Evolutionary conservation across 2,329 filamentous ascomycete species (phyloP).

Genomic region (Tolypocladium pustulatum): DNA sequence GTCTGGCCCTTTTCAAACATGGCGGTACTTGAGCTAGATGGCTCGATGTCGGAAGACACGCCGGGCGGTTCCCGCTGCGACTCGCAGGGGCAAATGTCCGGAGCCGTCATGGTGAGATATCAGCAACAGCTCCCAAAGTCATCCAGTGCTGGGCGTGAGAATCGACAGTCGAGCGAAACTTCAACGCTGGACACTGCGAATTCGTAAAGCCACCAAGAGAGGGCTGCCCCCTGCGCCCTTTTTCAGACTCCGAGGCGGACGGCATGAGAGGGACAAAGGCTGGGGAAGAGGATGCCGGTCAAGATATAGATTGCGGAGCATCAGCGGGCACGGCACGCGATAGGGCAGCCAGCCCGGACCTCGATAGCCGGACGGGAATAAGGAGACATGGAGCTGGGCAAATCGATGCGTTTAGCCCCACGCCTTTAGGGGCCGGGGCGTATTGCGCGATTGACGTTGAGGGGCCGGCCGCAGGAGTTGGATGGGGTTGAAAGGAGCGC

Average conservation of each 20-base stretch:
- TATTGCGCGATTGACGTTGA: not conserved
- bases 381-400: not conserved
- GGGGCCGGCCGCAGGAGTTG: not conserved
- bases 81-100: no score
- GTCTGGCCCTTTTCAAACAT: constrained; percentile 1
- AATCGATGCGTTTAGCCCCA: not conserved
- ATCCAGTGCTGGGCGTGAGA: not conserved
- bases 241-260: not conserved
- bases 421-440: not conserved
- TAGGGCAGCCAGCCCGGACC: not conserved
- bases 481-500: not conserved
- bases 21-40: not conserved
- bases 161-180: not conserved
- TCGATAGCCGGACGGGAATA: not conserved
- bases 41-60: not conserved
- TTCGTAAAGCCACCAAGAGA: not conserved
- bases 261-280: not conserved
- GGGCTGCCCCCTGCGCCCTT: not conserved
- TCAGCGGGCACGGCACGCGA: not conserved
- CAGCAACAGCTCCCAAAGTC: not conserved
- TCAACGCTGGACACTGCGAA: not conserved
- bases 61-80: not conserved
- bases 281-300: not conserved
- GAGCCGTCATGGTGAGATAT: not conserved
- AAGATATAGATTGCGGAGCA: not conserved